Conservation (phyloP, 257 asterid species). For the Anisodus acutangulus region DNA sequence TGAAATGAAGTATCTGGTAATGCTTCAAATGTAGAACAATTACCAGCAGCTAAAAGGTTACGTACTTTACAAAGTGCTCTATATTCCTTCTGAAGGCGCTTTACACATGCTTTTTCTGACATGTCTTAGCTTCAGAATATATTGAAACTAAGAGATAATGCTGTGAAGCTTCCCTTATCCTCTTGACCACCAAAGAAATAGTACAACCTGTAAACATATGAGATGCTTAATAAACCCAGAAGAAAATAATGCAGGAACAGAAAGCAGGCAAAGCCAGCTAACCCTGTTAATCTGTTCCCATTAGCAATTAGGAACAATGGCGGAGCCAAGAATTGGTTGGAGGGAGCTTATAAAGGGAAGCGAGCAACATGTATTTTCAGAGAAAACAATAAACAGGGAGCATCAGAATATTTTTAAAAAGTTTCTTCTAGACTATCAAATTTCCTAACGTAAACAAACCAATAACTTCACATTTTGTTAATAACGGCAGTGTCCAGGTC, state of each 20-base stretch:
- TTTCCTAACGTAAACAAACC: not conserved
- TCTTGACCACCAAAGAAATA: slow-evolving; percentile 16
- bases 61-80: slow-evolving; percentile 95
- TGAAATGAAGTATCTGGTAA: not conserved
- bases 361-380: not conserved
- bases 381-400: not conserved
- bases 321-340: not conserved
- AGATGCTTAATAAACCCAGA: slow-evolving; percentile 4
- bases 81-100: slow-evolving; percentile 97
- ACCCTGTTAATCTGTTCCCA: not conserved
- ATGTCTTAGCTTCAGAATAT: slow-evolving; percentile 42
- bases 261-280: not conserved
- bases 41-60: slow-evolving; percentile 24
- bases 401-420: not conserved
- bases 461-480: not conserved
- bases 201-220: slow-evolving; percentile 24
- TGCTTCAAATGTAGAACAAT: slow-evolving; percentile 27
- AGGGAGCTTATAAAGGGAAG: not conserved
- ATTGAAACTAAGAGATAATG: slow-evolving; percentile 22
- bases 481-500: not conserved
- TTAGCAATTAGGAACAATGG: not conserved
- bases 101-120: slow-evolving; percentile 86
- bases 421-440: not conserved
- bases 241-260: not conserved
- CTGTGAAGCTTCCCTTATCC: not conserved